Evolutionary conservation across 2,329 filamentous ascomycete species (phyloP).

Genomic region (Nemania bipapillata): DNA sequence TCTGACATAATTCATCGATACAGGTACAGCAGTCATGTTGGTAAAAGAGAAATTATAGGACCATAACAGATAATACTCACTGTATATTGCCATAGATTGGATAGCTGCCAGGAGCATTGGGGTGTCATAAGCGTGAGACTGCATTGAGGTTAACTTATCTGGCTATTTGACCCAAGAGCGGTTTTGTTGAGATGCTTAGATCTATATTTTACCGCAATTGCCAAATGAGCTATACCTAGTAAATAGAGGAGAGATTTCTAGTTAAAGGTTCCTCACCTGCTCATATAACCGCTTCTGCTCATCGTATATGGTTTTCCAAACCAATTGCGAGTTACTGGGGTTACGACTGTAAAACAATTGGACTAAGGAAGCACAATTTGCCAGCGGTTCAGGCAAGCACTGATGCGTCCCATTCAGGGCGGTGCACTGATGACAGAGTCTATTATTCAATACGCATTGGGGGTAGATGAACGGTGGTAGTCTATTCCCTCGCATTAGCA

Average conservation of each 20-base stretch:
- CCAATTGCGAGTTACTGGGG: constrained; percentile 38
- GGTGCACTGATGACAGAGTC: constrained; percentile 25
- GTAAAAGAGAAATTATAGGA: not conserved
- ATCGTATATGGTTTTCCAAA: constrained; percentile 46
- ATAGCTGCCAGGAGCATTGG: constrained; percentile 22
- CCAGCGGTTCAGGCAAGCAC: constrained; percentile 45
- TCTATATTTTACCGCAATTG: not conserved
- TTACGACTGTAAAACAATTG: constrained; percentile 43
- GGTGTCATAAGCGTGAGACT: constrained; percentile 16
- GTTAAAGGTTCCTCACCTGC: constrained; percentile 29
- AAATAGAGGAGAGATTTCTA: not conserved
- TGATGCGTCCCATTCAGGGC: constrained; percentile 40
- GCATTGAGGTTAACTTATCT: not conserved
- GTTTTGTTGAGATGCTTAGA: not conserved
- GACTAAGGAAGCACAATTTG: constrained; percentile 45
- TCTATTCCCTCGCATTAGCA: constrained; percentile 40
- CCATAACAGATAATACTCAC: not conserved
- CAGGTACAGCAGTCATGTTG: no score
- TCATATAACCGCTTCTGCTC: constrained; percentile 38
- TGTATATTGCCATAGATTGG: constrained; percentile 21
- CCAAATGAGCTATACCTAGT: not conserved
- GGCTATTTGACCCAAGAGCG: not conserved
- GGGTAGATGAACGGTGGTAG: constrained; percentile 50
- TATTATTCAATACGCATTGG: constrained; percentile 39
- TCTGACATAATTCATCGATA: not conserved